Evolutionary conservation across 768 basidiomycete genomes (phyloP).

Genomic region (Podaxis sp.): DNA sequence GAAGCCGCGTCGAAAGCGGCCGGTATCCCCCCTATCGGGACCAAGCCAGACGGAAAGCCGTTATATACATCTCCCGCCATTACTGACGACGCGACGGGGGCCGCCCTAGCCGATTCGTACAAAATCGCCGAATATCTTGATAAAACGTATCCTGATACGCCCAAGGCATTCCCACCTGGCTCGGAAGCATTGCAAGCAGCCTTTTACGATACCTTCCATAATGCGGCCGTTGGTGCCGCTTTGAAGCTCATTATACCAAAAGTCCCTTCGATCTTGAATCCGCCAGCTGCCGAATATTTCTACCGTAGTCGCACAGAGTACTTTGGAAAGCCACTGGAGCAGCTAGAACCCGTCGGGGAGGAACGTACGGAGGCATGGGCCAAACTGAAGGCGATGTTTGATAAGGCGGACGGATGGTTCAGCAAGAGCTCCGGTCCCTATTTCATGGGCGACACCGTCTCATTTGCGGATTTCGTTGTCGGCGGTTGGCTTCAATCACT

Average conservation of each 20-base stretch:
- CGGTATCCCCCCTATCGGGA: neutral
- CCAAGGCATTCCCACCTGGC: constrained; percentile 22
- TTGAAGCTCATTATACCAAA: neutral
- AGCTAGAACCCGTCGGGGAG: neutral
- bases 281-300: constrained; percentile 5
- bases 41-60: neutral
- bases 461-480: constrained; percentile 39
- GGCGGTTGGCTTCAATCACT: constrained; percentile 29
- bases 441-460: constrained; percentile 8
- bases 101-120: constrained; percentile 38
- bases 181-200: constrained; percentile 8
- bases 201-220: neutral
- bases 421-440: constrained; percentile 12
- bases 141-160: constrained; percentile 35
- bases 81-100: constrained; percentile 38
- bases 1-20: constrained; percentile 24
- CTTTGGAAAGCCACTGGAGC: constrained; percentile 11
- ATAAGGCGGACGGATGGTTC: constrained; percentile 15
- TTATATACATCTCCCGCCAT: constrained; percentile 18
- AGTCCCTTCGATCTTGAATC: constrained; percentile 1
- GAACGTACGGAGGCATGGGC: constrained; percentile 4
- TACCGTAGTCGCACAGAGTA: neutral
- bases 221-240: neutral
- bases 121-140: constrained; percentile 49
- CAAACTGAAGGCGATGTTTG: constrained; percentile 26